Conservation (phyloP, 768 basidiomycete species). For the Termitomyces sp. region DNA sequence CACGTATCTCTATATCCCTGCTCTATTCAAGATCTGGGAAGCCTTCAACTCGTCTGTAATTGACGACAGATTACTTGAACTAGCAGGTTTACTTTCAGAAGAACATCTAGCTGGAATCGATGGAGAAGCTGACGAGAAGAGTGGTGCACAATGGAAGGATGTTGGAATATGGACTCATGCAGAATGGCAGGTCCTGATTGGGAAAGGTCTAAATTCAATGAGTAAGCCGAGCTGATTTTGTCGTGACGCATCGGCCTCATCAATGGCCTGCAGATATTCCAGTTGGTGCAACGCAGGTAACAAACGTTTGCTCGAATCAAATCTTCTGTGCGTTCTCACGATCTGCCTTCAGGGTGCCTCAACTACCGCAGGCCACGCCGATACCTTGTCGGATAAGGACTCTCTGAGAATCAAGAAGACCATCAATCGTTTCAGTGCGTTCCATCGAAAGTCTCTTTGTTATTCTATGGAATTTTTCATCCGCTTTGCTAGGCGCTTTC, state of each 20-base stretch:
- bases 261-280: constrained; percentile 49
- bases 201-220: constrained; percentile 79
- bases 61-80: constrained; percentile 71
- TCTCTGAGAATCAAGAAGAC: constrained; percentile 65
- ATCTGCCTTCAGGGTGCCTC: constrained; percentile 46
- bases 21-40: constrained; percentile 74
- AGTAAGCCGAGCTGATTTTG: constrained; percentile 36
- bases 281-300: constrained; percentile 63
- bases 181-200: constrained; percentile 80
- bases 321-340: not conserved
- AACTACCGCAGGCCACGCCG: constrained; percentile 67
- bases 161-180: constrained; percentile 86
- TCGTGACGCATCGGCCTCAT: not conserved
- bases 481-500: constrained; percentile 51
- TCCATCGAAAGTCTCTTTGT: not conserved
- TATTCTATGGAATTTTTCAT: constrained; percentile 5
- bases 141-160: constrained; percentile 65
- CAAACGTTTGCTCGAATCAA: constrained; percentile 6
- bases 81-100: constrained; percentile 65
- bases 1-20: constrained; percentile 63
- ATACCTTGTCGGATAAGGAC: constrained; percentile 50
- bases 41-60: constrained; percentile 69
- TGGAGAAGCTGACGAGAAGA: constrained; percentile 50
- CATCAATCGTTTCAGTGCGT: constrained; percentile 59
- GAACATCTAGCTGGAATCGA: constrained; percentile 59